Evolutionary conservation across 345 rosid genomes (phyloP), one percentile per base, ranked within the genome.

Genomic region (Ceriops decandra): DNA sequence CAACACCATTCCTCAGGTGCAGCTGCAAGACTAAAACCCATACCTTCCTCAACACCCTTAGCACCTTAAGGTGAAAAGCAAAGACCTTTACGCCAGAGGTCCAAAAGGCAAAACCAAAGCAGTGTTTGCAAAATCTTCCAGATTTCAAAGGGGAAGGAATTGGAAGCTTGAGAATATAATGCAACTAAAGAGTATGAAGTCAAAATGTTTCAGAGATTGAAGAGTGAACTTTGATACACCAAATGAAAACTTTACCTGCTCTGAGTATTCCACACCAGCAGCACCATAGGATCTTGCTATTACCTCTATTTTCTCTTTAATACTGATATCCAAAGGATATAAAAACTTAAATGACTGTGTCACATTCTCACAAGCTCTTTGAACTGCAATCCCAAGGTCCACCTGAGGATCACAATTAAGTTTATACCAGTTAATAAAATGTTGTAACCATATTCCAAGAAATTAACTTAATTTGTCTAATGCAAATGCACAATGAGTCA

Each of bases 211-310:
- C 33, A 35, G 21, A 47, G 30, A 28, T 68, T 26, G 62, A 28
- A 54, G 27, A 36, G 20, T 35, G 20, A 21, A 27, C 6, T 17
- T 0, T 2, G 6, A 24, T 62, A 53, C 3, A 33, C 54, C 6
- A 42, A 42, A 51, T 4, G 42, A 30, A 69, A 64, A 62, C 42
- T 21, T 78, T 75, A 93, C 98, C 98, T 88, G 96, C 60, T 93
- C 95, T 19, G 97, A 89, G 82, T 87, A 93, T 73, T 91, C 95
- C 20, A 93, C 97, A 42, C 93, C 88, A 21, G 84, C 85, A 69
- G 99, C 99, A 76, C 99, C 99, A 53, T 93, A 91, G 4, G 99
- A 93, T 80, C 67, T 89, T 46, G 99, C 97, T 64, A 91, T 89
- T 52, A 95, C 91, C 82, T 86, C 96, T 46, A 91, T 91, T 78